Percentiles rank a stretch among this genome's conserved stretches.
phyloP scores from a whole-genome alignment of 805 yeast genomes.

The Saccharomycopsis sp. region DNA sequence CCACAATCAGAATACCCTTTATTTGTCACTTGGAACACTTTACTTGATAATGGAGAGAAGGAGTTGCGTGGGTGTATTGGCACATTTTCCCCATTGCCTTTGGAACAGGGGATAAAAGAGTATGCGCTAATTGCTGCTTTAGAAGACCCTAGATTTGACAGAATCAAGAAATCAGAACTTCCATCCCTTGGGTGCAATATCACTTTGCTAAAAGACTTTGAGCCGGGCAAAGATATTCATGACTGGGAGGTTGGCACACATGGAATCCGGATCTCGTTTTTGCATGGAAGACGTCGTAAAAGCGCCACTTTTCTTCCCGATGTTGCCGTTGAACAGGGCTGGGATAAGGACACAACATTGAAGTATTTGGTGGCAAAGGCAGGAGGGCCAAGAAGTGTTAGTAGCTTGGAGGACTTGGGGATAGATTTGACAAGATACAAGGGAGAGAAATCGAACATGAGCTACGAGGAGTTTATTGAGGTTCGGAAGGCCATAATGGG shows the following conservation, averaged over 20 bases:
- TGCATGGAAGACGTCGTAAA: conserved; percentile 31
- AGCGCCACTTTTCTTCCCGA: conserved; percentile 87
- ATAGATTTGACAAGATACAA: conserved; percentile 19
- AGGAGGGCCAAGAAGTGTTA: conserved; percentile 31
- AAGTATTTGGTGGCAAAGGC: conserved; percentile 68
- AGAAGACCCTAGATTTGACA: conserved; percentile 71
- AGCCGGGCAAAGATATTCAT: conserved; percentile 40
- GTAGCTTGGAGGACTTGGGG: conserved; percentile 5
- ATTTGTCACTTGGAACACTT: conserved; percentile 82
- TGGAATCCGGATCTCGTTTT: conserved; percentile 63
- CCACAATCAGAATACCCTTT: conserved; percentile 41
- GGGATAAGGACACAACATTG: conserved; percentile 71
- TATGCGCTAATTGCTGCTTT: conserved; percentile 68
- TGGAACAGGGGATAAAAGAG: conserved; percentile 51
- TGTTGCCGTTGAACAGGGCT: conserved; percentile 81
- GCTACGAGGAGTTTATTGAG: conserved; percentile 15
- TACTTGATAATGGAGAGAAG: conserved; percentile 23
- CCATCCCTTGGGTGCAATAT: conserved; percentile 41
- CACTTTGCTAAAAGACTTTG: conserved; percentile 58
- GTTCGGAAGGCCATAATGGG: too few species aligned
- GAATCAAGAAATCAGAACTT: conserved; percentile 53
- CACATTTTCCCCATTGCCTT: conserved; percentile 54
- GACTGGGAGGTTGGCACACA: conserved; percentile 83
- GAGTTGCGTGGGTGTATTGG: conserved; percentile 89
- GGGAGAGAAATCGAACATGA: conserved; percentile 19